Conservation (phyloP, 2,329 filamentous ascomycete species). For the Pseudocercospora fijiensis region DNA sequence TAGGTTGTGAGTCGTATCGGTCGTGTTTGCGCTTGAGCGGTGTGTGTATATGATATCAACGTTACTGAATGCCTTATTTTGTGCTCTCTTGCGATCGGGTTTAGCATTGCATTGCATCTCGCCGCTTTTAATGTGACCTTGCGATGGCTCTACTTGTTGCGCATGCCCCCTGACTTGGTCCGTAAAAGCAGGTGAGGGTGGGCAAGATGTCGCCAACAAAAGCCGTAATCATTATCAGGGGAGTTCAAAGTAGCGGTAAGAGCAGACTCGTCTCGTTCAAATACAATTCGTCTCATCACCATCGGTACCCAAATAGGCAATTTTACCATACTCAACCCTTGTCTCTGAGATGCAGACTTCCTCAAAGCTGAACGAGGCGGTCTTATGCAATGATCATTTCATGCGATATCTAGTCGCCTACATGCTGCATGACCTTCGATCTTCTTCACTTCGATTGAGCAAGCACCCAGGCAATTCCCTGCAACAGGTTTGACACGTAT, state of each 20-base stretch:
- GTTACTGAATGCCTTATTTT: too few relatives aligned
- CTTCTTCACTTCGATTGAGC: conserved; percentile 7
- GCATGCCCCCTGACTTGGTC: too few relatives aligned
- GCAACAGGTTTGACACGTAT: conserved; percentile 24
- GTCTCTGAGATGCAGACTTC: background rate
- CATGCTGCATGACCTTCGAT: background rate
- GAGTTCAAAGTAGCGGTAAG: background rate
- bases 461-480: conserved; percentile 26
- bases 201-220: too few relatives aligned
- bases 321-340: background rate
- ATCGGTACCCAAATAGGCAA: background rate
- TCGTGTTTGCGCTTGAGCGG: background rate
- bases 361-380: background rate
- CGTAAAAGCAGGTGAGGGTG: too few relatives aligned
- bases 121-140: too few relatives aligned
- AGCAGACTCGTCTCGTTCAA: background rate
- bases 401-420: background rate
- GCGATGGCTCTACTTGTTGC: too few relatives aligned
- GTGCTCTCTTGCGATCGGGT: too few relatives aligned
- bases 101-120: too few relatives aligned
- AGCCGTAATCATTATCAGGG: too few relatives aligned
- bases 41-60: background rate
- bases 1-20: conserved; percentile 13
- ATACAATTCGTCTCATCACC: background rate
- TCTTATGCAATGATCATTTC: background rate